Conservation (phyloP, 164 flowering plant genomes). For the Vitis rupestris region DNA sequence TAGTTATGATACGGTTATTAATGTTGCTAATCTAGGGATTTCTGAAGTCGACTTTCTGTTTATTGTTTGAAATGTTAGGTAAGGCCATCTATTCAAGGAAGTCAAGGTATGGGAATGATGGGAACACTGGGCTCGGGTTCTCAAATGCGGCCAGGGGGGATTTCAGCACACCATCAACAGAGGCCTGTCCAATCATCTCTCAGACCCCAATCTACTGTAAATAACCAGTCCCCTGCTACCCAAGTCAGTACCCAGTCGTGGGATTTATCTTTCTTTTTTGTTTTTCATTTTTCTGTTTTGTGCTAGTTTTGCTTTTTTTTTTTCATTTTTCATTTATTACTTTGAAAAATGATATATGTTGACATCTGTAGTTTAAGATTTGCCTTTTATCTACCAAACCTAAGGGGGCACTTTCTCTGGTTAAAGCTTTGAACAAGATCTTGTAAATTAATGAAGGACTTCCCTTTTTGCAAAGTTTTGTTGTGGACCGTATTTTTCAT, state of each 20-base stretch:
- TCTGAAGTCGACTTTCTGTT: background rate
- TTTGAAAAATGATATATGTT: too few species aligned
- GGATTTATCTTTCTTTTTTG: background rate
- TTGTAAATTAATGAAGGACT: too few species aligned
- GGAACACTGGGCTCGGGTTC: slow-evolving; percentile 53
- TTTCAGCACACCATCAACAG: slow-evolving; percentile 46
- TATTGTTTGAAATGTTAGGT: slow-evolving; percentile 27
- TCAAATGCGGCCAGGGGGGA: slow-evolving; percentile 53
- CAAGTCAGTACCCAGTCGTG: slow-evolving; percentile 47
- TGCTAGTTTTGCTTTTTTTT: background rate
- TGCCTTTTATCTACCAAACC: too few species aligned
- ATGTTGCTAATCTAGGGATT: background rate
- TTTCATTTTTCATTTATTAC: too few species aligned
- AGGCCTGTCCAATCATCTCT: slow-evolving; percentile 52
- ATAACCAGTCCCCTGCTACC: slow-evolving; percentile 39
- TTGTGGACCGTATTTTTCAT: too few species aligned
- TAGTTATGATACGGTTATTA: background rate
- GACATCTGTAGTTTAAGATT: too few species aligned
- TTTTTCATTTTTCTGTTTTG: background rate
- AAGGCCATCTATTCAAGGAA: slow-evolving; percentile 48
- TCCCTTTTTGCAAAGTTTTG: too few species aligned
- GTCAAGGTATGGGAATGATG: slow-evolving; percentile 52
- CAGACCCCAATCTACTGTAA: slow-evolving; percentile 47
- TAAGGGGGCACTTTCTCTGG: too few species aligned
- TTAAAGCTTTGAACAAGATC: too few species aligned